Conservation (phyloP, 768 basidiomycete genomes). For the Mycena pura region DNA sequence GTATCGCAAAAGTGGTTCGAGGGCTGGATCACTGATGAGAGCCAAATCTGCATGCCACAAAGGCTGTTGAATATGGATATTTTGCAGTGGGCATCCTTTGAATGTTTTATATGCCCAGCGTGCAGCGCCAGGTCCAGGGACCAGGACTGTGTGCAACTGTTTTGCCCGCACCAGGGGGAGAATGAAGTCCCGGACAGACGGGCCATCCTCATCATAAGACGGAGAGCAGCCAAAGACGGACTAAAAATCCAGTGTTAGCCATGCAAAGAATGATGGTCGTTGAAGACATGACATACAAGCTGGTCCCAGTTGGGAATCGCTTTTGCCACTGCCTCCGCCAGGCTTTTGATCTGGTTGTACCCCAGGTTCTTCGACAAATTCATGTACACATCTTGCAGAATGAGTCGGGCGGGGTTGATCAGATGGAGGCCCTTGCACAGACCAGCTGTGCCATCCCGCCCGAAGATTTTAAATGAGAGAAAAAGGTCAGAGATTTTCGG, state of each 20-base stretch:
- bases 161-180: background rate
- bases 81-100: slow-evolving; percentile 2
- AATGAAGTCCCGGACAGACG: background rate
- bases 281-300: slow-evolving; percentile 2
- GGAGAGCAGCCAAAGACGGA: background rate
- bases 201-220: too few species aligned
- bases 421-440: slow-evolving; percentile 12
- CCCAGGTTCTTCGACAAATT: background rate
- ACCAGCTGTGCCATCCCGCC: slow-evolving; percentile 2
- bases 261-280: background rate
- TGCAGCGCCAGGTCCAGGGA: background rate
- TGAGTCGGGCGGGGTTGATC: slow-evolving; percentile 9
- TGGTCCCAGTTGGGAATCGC: slow-evolving; percentile 7
- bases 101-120: background rate
- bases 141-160: background rate
- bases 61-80: background rate
- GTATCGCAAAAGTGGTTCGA: slow-evolving; percentile 1
- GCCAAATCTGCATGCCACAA: too few species aligned
- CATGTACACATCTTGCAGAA: background rate
- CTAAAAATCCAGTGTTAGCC: background rate
- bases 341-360: background rate
- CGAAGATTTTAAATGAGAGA: background rate
- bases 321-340: background rate
- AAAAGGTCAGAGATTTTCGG: too few species aligned
- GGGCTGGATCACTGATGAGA: background rate